Percentiles rank a stretch among this genome's conserved stretches.
Conservation (phyloP, 2,329 filamentous ascomycete genomes). For the Microdochium bolleyi region DNA sequence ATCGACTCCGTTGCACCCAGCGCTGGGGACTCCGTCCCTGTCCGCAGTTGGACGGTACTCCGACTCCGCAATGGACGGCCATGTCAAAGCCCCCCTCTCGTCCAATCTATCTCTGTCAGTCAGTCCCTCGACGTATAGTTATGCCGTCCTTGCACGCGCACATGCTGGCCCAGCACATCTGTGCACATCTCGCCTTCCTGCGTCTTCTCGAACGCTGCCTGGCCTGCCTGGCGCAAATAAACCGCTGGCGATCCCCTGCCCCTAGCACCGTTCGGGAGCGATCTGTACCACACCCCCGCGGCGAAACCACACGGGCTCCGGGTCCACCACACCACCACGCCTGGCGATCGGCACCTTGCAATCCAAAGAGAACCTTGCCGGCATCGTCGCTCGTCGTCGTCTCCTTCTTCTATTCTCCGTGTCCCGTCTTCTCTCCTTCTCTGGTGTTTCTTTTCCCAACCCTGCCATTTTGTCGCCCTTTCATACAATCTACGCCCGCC, state of each 20-base stretch:
- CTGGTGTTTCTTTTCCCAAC: not conserved
- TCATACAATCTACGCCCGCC: not conserved
- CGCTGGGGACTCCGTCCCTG: too few species aligned
- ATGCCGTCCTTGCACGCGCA: too few species aligned
- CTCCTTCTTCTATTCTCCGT: too few species aligned
- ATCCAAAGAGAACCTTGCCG: not conserved
- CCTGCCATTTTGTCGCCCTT: not conserved
- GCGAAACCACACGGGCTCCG: not conserved
- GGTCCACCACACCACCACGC: not conserved
- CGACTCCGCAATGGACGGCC: too few species aligned
- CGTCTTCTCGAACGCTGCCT: not conserved
- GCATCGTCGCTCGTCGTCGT: not conserved
- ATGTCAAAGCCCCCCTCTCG: too few species aligned
- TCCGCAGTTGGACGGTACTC: too few species aligned
- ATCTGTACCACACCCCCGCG: not conserved
- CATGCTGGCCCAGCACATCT: too few species aligned
- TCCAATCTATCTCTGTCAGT: too few species aligned
- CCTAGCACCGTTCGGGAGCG: not conserved
- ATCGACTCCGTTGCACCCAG: too few species aligned
- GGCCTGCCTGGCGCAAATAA: too few species aligned
- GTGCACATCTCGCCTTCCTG: too few species aligned
- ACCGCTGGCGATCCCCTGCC: not conserved
- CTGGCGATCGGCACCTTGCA: not conserved
- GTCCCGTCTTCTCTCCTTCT: not conserved
- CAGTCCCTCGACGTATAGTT: too few species aligned